Percentiles rank a stretch among this genome's conserved stretches.
phyloP scores from a whole-genome alignment of 148 eudicot genomes.

The Heliosperma pusillum region DNA sequence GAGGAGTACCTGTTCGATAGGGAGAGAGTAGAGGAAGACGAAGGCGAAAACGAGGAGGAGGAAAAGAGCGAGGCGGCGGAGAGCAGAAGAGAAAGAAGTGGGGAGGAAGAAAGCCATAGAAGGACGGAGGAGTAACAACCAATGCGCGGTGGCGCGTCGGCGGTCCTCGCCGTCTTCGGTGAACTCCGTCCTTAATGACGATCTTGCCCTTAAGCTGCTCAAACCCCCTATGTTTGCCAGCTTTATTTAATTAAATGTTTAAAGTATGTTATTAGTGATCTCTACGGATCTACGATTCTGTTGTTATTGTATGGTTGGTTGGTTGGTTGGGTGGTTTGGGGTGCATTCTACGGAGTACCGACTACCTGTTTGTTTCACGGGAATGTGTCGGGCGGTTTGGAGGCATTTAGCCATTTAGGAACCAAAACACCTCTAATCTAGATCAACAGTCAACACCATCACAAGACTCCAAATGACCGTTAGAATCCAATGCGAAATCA shows the following conservation, averaged over 20 bases:
- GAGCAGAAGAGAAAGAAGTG: slow-evolving; percentile 26
- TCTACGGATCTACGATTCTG: too few relatives aligned
- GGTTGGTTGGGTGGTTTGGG: too few relatives aligned
- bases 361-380: too few relatives aligned
- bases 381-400: too few relatives aligned
- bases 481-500: too few relatives aligned
- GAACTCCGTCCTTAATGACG: slow-evolving; percentile 40
- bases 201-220: slow-evolving; percentile 48
- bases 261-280: too few relatives aligned
- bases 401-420: too few relatives aligned
- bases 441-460: too few relatives aligned
- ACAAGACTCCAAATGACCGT: too few relatives aligned
- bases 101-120: slow-evolving; percentile 31
- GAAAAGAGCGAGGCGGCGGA: slow-evolving; percentile 39
- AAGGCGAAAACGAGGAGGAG: slow-evolving; percentile 36
- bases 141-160: slow-evolving; percentile 30
- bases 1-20: slow-evolving; percentile 65
- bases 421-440: too few relatives aligned
- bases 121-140: slow-evolving; percentile 44
- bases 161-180: slow-evolving; percentile 36
- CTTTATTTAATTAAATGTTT: background rate
- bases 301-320: too few relatives aligned
- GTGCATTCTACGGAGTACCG: too few relatives aligned
- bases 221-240: slow-evolving; percentile 44
- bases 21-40: slow-evolving; percentile 50